Conservation (phyloP, 352 stramenopile species). For the Phytophthora citricola region DNA sequence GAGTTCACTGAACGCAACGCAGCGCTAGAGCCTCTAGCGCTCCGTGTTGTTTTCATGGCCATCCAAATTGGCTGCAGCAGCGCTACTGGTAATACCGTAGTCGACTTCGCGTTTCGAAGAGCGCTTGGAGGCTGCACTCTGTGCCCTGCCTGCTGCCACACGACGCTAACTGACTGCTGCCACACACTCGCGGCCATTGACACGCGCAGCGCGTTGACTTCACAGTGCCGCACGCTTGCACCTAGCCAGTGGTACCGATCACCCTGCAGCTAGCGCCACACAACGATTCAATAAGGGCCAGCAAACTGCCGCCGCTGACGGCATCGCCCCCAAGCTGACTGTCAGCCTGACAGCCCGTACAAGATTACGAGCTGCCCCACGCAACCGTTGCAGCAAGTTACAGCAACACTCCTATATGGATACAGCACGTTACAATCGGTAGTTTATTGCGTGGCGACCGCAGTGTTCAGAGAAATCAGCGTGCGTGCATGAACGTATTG, state of each 20-base stretch:
- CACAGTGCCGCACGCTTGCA: constrained; percentile 5
- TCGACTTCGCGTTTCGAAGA: too few relatives aligned
- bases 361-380: neutral
- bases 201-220: too few relatives aligned
- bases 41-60: too few relatives aligned
- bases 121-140: too few relatives aligned
- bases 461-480: constrained; percentile 10
- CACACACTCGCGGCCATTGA: too few relatives aligned
- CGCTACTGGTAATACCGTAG: too few relatives aligned
- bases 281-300: neutral
- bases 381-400: neutral
- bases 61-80: too few relatives aligned
- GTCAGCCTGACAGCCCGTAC: neutral
- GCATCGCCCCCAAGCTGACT: neutral
- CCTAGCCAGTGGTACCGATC: constrained; percentile 1
- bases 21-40: too few relatives aligned
- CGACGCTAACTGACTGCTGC: too few relatives aligned
- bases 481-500: constrained; percentile 1
- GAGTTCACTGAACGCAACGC: too few relatives aligned
- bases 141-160: too few relatives aligned
- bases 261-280: constrained; percentile 8
- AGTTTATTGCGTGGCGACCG: neutral
- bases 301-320: too few relatives aligned
- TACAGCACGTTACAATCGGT: neutral
- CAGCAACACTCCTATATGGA: neutral